Percentiles rank a stretch among this genome's conserved stretches.
These are phyloP conservation scores for Pisolithus orientalis DNA, from an alignment of 768 basidiomycete genomes.

Conservation along the genomic window DNA sequence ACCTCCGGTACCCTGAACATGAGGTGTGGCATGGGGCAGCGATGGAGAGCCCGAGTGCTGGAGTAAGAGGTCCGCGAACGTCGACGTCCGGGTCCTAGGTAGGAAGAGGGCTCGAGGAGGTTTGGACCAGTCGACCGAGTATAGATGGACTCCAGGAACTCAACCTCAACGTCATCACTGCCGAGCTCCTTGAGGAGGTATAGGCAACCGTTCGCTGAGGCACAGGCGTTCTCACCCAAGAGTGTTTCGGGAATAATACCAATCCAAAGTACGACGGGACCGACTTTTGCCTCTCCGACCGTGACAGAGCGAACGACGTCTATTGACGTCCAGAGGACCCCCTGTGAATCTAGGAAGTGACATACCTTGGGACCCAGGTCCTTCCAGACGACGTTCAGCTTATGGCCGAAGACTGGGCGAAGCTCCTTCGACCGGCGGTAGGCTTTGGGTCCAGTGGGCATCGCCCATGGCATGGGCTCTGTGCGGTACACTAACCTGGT, in stretches of 20 bases:
- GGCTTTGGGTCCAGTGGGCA: slow-evolving; percentile 17
- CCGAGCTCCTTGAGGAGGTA: slow-evolving; percentile 16
- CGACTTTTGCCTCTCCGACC: slow-evolving; percentile 3
- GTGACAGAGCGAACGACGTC: slow-evolving; percentile 18
- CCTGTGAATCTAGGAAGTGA: slow-evolving; percentile 9
- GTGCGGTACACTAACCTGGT: slow-evolving; percentile 21
- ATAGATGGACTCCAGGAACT: slow-evolving; percentile 25
- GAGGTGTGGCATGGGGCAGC: slow-evolving; percentile 9
- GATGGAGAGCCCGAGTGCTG: no score
- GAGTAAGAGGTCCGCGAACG: no score
- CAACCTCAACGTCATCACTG: slow-evolving; percentile 28
- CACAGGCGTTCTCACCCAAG: slow-evolving; percentile 19
- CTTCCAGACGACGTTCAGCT: slow-evolving; percentile 16
- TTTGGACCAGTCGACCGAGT: slow-evolving; percentile 23
- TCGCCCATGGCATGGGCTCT: slow-evolving; percentile 10
- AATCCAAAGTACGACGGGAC: slow-evolving; percentile 26
- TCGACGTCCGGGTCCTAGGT: no score
- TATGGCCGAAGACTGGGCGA: slow-evolving; percentile 15
- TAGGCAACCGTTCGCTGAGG: slow-evolving; percentile 18
- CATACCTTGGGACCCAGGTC: slow-evolving; percentile 15
- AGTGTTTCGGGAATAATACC: slow-evolving; percentile 28
- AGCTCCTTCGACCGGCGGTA: slow-evolving; percentile 18
- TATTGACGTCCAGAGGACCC: slow-evolving; percentile 16
- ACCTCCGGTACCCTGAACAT: slow-evolving; percentile 26
- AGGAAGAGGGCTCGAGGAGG: slow-evolving; percentile 10